A percentile compares a stretch with the other conserved stretches of the same genome.
phyloP scores from a whole-genome alignment of 345 rosid species.

The Adansonia digitata region DNA sequence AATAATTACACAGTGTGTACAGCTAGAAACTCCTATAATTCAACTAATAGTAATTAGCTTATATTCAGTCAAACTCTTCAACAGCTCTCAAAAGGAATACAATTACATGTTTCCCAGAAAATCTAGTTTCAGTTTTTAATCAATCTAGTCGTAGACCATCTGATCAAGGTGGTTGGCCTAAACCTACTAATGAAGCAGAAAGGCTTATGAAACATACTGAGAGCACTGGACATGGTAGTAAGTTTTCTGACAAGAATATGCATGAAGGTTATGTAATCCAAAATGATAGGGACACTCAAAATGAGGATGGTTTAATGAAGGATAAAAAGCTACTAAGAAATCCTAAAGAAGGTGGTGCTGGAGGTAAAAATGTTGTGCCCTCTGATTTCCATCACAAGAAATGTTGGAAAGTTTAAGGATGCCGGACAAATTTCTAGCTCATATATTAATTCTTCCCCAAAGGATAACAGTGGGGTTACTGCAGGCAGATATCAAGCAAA shows the following conservation, averaged over 20 bases:
- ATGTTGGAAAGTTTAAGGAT: conserved; percentile 51
- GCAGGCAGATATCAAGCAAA: conserved; percentile 32
- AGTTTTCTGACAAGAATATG: conserved; percentile 37
- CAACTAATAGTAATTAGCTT: too few relatives aligned
- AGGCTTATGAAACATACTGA: neutral
- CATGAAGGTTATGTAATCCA: conserved; percentile 27
- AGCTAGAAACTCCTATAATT: too few relatives aligned
- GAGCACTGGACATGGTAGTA: neutral
- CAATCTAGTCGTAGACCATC: conserved; percentile 36
- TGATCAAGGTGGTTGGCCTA: conserved; percentile 34
- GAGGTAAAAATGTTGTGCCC: conserved; percentile 41
- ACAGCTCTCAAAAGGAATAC: conserved; percentile 34
- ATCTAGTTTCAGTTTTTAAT: conserved; percentile 37
- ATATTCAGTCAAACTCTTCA: too few relatives aligned
- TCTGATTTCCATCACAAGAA: conserved; percentile 40
- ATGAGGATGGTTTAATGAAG: conserved; percentile 39
- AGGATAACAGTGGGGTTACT: conserved; percentile 25
- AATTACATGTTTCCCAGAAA: conserved; percentile 42
- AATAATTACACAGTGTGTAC: too few relatives aligned
- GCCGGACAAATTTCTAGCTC: conserved; percentile 38
- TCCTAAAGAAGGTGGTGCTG: conserved; percentile 51
- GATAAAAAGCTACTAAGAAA: conserved; percentile 49
- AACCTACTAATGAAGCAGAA: conserved; percentile 40
- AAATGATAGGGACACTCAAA: conserved; percentile 48
- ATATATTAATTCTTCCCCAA: conserved; percentile 41